phyloP scores from a whole-genome alignment of 2,329 filamentous ascomycete species.

The Arthrobotrys conoides region DNA sequence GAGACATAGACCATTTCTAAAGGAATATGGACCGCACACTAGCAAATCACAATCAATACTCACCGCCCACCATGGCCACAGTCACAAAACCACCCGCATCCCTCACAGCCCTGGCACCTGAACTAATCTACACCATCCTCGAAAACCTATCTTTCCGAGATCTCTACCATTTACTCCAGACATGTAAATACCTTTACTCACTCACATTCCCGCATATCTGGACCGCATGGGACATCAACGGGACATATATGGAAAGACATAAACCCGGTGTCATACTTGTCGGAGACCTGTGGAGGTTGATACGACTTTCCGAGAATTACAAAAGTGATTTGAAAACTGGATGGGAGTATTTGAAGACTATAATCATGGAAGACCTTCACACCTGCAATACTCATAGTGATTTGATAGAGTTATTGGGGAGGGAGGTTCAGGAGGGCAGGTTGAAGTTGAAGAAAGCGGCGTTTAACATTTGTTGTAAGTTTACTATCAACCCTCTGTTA shows the following conservation, averaged over 20 bases:
- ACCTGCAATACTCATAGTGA: neutral
- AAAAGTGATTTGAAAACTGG: neutral
- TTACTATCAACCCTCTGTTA: neutral
- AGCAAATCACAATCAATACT: no score
- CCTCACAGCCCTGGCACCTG: neutral
- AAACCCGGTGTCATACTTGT: neutral
- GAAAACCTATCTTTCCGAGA: neutral
- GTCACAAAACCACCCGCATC: no score
- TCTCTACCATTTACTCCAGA: neutral
- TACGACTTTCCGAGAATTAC: neutral
- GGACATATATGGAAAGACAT: neutral
- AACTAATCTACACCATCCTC: slow-evolving; percentile 6
- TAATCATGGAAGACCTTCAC: neutral
- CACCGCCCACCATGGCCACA: no score
- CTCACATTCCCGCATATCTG: neutral
- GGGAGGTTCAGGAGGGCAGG: neutral
- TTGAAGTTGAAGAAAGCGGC: neutral
- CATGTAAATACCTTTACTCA: neutral
- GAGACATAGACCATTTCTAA: no score
- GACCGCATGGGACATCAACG: neutral
- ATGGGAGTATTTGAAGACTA: neutral
- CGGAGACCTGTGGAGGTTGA: neutral
- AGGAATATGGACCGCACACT: no score
- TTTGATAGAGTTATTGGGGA: neutral
- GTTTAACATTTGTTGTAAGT: neutral